Evolutionary conservation across 1,284 basidiomycete genomes (phyloP), one percentile per base, ranked within the genome.

Genomic region (Pseudozyma hubeiensis): DNA sequence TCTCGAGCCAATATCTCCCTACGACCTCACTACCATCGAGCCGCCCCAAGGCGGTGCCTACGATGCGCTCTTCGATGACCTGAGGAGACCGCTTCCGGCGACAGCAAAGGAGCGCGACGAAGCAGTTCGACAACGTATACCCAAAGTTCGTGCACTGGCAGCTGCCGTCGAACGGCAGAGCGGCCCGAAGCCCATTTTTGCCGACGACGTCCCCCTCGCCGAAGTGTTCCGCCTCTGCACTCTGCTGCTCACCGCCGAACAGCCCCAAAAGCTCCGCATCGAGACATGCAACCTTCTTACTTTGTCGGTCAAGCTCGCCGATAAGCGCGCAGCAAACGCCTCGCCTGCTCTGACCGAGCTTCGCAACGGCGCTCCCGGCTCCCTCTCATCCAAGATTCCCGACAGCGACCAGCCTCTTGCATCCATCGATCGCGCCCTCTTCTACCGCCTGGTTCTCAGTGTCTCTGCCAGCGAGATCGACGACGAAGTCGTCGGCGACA

Each of bases 361-460:
- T 17, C 59, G 78, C 44, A 79, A 75, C 47, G 78, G 76, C 8
- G 78, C 78, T 29, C 78, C 78, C 4, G 78, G 78, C 33, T 79
- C 78, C 0, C 70, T 78, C 39, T 79, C 78, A 5, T 77, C 75
- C 46, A 77, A 78, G 24, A 64, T 70, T 9, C 57, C 62, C 13
- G 78, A 79, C 49, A 73, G 72, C 41, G 78, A 78, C 39, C 78
- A 77, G 49, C 71, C 78, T 4, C 65, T 79, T 3, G 76, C 78
- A 16, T 61, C 68, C 40, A 79, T 79, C 43, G 81, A 83, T 43
- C 73, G 81, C 10, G 68, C 80, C 5, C 61, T 81, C 30, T 74
- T 83, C 37, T 82, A 74, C 34, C 69, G 65, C 19, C 70, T 81
- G 24, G 70, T 83, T 24, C 70, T 76, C 33, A 72, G 60, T 46